Conservation (phyloP, 805 yeast genomes). For the Saturnispora besseyi region DNA sequence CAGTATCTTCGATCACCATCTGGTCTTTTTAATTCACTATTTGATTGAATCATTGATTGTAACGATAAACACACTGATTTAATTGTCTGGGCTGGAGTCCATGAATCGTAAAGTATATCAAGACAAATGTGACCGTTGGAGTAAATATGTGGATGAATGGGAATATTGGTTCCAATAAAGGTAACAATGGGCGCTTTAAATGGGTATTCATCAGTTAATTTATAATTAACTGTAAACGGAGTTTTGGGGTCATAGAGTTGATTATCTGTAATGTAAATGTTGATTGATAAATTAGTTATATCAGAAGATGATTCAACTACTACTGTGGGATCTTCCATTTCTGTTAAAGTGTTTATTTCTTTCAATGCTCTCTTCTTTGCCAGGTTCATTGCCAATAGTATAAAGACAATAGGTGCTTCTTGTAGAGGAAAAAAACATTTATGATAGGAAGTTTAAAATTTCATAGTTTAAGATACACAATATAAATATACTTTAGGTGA, state of each 20-base stretch:
- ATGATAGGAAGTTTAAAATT: not conserved
- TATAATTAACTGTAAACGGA: constrained; percentile 5
- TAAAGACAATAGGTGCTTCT: not conserved
- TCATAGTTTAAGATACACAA: constrained; percentile 2
- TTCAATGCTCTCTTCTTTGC: constrained; percentile 1
- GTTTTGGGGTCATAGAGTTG: constrained; percentile 1
- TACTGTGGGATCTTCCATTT: constrained; percentile 1
- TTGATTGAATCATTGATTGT: constrained; percentile 55
- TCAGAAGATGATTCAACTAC: not conserved
- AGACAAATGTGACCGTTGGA: constrained; percentile 75
- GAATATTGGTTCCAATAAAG: constrained; percentile 30
- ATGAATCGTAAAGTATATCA: constrained; percentile 52
- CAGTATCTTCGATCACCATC: constrained; percentile 46
- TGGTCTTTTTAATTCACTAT: constrained; percentile 41
- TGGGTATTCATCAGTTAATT: constrained; percentile 7
- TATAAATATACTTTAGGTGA: not conserved
- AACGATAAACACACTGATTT: constrained; percentile 44
- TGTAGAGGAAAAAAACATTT: not conserved
- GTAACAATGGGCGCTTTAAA: constrained; percentile 9
- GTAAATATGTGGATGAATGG: constrained; percentile 68
- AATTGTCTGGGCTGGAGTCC: constrained; percentile 57
- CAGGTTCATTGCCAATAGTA: not conserved
- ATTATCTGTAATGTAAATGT: constrained; percentile 3
- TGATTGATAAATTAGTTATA: constrained; percentile 3
- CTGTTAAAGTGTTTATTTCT: not conserved